Evolutionary conservation across 2,329 filamentous ascomycete species (phyloP).

Genomic region (Talaromyces sp.): DNA sequence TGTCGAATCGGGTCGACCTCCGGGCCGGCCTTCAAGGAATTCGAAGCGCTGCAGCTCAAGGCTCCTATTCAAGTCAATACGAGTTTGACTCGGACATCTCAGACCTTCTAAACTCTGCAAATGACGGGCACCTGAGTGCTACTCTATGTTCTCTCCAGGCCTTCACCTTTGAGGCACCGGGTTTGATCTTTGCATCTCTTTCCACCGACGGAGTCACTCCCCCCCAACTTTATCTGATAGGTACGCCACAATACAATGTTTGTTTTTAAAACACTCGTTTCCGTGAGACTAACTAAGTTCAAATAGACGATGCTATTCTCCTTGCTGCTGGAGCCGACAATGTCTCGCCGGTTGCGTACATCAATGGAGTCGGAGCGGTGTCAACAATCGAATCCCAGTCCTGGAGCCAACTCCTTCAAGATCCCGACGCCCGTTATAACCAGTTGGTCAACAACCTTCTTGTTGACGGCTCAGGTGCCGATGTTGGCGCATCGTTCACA

Average conservation of each 20-base stretch:
- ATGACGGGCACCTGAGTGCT: slow-evolving; percentile 55
- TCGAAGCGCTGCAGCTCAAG: slow-evolving; percentile 34
- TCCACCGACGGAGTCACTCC: not conserved
- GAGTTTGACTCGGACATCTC: slow-evolving; percentile 53
- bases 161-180: slow-evolving; percentile 42
- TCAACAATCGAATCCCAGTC: slow-evolving; percentile 41
- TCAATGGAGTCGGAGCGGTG: slow-evolving; percentile 53
- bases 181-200: not conserved
- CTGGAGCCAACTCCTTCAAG: slow-evolving; percentile 47
- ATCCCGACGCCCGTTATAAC: slow-evolving; percentile 51
- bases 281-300: not conserved
- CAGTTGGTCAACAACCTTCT: not conserved
- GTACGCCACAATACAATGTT: not conserved
- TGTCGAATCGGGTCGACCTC: slow-evolving; percentile 46
- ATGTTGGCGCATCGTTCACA: not conserved
- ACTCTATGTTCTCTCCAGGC: slow-evolving; percentile 23
- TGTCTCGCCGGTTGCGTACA: slow-evolving; percentile 48
- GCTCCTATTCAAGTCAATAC: slow-evolving; percentile 49
- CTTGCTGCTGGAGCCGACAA: slow-evolving; percentile 27
- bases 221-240: not conserved
- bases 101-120: slow-evolving; percentile 48
- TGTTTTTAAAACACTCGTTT: not conserved
- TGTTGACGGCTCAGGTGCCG: not conserved
- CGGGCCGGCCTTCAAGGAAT: slow-evolving; percentile 43
- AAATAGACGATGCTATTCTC: not conserved